Conservation (phyloP, 768 basidiomycete genomes). For the Trametes elegans region DNA sequence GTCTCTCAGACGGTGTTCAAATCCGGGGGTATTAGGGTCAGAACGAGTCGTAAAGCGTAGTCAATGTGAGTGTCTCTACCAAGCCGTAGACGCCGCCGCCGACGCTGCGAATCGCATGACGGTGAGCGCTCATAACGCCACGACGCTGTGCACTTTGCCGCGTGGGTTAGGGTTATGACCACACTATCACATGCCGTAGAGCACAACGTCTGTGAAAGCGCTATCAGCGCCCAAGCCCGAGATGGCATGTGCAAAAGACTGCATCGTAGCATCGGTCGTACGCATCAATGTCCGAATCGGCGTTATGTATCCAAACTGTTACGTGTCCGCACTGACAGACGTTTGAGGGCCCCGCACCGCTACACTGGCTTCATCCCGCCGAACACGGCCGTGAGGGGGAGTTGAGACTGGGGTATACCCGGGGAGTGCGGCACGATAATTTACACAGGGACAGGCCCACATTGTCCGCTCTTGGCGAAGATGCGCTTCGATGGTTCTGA, state of each 20-base stretch:
- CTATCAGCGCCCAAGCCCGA: background rate
- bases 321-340: too few species aligned
- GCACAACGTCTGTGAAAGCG: background rate
- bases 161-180: conserved; percentile 12
- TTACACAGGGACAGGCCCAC: background rate
- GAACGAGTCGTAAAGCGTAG: background rate
- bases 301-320: too few species aligned
- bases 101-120: conserved; percentile 2
- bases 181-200: background rate
- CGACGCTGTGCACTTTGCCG: conserved; percentile 11
- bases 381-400: too few species aligned
- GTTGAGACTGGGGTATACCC: too few species aligned
- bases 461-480: background rate
- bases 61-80: conserved; percentile 3
- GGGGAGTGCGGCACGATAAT: background rate
- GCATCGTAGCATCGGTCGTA: too few species aligned
- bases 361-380: too few species aligned
- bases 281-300: too few species aligned
- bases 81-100: background rate
- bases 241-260: too few species aligned
- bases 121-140: conserved; percentile 16
- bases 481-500: background rate
- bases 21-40: conserved; percentile 2
- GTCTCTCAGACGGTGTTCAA: background rate
- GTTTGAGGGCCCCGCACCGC: too few species aligned